These are phyloP conservation scores for Alloteropsis semialata DNA, from an alignment of 176 grass and related monocot genomes.

Conservation along the genomic window DNA sequence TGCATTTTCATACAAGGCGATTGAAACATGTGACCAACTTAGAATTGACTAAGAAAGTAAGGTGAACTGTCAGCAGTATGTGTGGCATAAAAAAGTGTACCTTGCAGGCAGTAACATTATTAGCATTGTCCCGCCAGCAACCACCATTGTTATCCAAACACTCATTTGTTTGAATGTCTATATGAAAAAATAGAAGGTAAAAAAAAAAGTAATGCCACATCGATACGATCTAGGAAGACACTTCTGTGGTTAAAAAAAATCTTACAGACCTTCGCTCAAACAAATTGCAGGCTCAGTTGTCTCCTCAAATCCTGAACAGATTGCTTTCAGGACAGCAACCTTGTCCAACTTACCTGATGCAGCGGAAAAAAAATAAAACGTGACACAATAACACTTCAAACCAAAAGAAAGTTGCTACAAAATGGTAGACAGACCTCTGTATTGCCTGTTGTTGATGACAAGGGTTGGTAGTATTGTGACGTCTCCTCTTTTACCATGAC, in stretches of 20 bases:
- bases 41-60: background rate
- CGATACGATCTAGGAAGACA: slow-evolving; percentile 30
- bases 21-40: slow-evolving; percentile 20
- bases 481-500: slow-evolving; percentile 72
- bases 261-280: slow-evolving; percentile 63
- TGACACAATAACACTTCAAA: slow-evolving; percentile 30
- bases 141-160: slow-evolving; percentile 95
- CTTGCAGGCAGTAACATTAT: slow-evolving; percentile 82
- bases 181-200: slow-evolving; percentile 17
- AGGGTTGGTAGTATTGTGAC: slow-evolving; percentile 91
- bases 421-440: slow-evolving; percentile 58
- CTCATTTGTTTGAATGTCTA: slow-evolving; percentile 92
- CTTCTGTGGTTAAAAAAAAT: background rate
- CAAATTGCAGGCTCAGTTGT: slow-evolving; percentile 81
- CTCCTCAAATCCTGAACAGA: slow-evolving; percentile 92
- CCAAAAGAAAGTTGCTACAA: slow-evolving; percentile 9
- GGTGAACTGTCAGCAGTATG: slow-evolving; percentile 9
- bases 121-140: slow-evolving; percentile 72
- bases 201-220: background rate
- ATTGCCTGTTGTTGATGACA: slow-evolving; percentile 87
- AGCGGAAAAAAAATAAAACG: background rate
- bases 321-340: slow-evolving; percentile 81
- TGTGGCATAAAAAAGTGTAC: slow-evolving; percentile 38
- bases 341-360: slow-evolving; percentile 86
- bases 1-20: slow-evolving; percentile 24